phyloP scores from a whole-genome alignment of 176 grass and related monocot genomes.

The Echinochloa phyllopogon region DNA sequence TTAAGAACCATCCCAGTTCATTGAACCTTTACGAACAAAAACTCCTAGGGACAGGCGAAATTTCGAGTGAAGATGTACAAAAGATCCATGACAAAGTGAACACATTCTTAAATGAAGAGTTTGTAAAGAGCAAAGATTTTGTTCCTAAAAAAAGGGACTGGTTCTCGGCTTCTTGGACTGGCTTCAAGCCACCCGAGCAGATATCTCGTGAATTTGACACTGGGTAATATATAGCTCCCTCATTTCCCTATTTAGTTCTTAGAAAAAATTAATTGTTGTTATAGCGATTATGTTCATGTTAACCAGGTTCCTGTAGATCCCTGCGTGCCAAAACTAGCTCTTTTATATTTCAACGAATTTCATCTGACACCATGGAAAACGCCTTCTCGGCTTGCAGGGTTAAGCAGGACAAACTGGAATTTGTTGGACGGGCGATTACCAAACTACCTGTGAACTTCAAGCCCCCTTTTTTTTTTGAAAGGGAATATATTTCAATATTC shows the following conservation, averaged over 20 bases:
- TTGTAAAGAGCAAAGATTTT: slow-evolving; percentile 87
- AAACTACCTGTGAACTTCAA: slow-evolving; percentile 84
- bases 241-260: not conserved
- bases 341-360: not conserved
- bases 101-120: slow-evolving; percentile 80
- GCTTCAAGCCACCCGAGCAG: slow-evolving; percentile 97
- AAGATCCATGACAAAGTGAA: slow-evolving; percentile 82
- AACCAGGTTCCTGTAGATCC: slow-evolving; percentile 36
- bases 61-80: slow-evolving; percentile 67
- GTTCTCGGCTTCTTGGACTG: slow-evolving; percentile 94
- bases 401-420: slow-evolving; percentile 84
- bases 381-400: slow-evolving; percentile 47
- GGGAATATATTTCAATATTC: not conserved
- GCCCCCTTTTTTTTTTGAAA: slow-evolving; percentile 42
- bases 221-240: not conserved
- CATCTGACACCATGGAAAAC: slow-evolving; percentile 4
- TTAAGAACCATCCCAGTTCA: slow-evolving; percentile 81
- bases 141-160: slow-evolving; percentile 82
- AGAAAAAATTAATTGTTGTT: not conserved
- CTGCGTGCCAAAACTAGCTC: not conserved
- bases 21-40: slow-evolving; percentile 81
- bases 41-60: slow-evolving; percentile 64
- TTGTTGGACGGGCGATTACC: slow-evolving; percentile 80
- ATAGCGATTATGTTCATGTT: not conserved
- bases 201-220: slow-evolving; percentile 59